Conservation (phyloP, 352 stramenopile genomes). For the Bremia lactucae region DNA sequence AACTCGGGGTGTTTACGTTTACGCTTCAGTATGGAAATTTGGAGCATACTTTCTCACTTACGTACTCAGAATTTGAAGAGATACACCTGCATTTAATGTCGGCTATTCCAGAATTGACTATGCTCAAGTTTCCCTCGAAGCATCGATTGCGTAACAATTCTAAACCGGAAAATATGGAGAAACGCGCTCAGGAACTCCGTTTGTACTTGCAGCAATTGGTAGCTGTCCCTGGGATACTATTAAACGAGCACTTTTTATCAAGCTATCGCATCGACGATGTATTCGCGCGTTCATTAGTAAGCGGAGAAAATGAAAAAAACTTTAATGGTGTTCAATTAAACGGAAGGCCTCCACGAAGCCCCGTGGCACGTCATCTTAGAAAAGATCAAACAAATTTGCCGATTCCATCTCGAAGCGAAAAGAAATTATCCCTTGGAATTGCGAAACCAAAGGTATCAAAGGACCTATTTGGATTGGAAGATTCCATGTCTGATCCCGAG, state of each 20-base stretch:
- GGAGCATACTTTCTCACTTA: slow-evolving; percentile 47
- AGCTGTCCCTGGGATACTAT: slow-evolving; percentile 30
- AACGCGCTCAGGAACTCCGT: slow-evolving; percentile 69
- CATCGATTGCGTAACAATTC: slow-evolving; percentile 64
- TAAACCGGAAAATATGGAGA: slow-evolving; percentile 80
- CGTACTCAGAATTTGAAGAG: slow-evolving; percentile 62
- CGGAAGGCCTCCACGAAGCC: slow-evolving; percentile 16
- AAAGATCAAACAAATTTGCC: slow-evolving; percentile 6
- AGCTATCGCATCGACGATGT: slow-evolving; percentile 47
- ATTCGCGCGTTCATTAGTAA: slow-evolving; percentile 27
- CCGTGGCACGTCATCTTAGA: slow-evolving; percentile 10
- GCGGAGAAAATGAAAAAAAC: slow-evolving; percentile 6
- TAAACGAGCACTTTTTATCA: slow-evolving; percentile 52
- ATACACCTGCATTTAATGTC: slow-evolving; percentile 42
- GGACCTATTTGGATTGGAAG: slow-evolving; percentile 39
- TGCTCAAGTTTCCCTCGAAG: slow-evolving; percentile 76
- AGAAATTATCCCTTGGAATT: slow-evolving; percentile 4
- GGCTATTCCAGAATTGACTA: slow-evolving; percentile 15
- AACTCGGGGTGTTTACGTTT: slow-evolving; percentile 57
- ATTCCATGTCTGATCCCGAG: slow-evolving; percentile 41
- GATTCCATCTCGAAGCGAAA: slow-evolving; percentile 11
- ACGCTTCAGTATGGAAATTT: slow-evolving; percentile 32
- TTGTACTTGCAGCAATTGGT: slow-evolving; percentile 67
- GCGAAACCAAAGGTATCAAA: slow-evolving; percentile 22
- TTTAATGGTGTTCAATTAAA: slow-evolving; percentile 9